Conservation (phyloP, 2,329 filamentous ascomycete species). For the Sclerotinia borealis region DNA sequence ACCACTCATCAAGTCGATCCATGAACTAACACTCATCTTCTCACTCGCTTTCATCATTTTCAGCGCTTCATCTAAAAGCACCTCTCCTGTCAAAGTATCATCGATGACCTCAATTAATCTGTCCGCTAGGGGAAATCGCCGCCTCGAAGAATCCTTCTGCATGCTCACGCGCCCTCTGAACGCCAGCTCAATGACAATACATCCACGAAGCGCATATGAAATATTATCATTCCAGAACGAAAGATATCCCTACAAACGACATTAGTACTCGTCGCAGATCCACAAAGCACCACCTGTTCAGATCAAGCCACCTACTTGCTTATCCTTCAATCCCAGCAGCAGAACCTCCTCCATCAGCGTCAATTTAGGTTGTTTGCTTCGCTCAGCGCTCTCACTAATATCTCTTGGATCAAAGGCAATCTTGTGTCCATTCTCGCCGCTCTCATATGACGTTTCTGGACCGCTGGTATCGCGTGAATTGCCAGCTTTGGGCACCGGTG, state of each 20-base stretch:
- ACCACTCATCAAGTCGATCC: constrained; percentile 99
- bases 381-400: constrained; percentile 92
- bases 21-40: constrained; percentile 99
- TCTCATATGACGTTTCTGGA: constrained; percentile 82
- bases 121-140: constrained; percentile 89
- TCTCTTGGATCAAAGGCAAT: constrained; percentile 97
- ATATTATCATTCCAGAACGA: constrained; percentile 99
- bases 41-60: constrained; percentile 99
- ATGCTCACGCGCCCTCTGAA: constrained; percentile 96
- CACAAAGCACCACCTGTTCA: constrained; percentile 12
- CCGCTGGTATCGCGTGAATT: constrained; percentile 49
- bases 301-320: constrained; percentile 63
- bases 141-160: constrained; percentile 90
- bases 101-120: constrained; percentile 95
- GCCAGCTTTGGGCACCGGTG: constrained; percentile 58
- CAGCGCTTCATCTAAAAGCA: constrained; percentile 91
- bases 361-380: constrained; percentile 95
- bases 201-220: constrained; percentile 92
- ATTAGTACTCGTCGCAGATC: constrained; percentile 1
- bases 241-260: constrained; percentile 73
- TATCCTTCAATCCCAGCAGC: constrained; percentile 93
- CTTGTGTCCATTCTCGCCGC: constrained; percentile 92
- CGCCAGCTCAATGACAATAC: constrained; percentile 95
- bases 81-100: constrained; percentile 92
- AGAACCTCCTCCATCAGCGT: constrained; percentile 98